These are phyloP conservation scores for Yarrowia keelungensis DNA, from an alignment of 805 yeast genomes.

Conservation along the genomic window DNA sequence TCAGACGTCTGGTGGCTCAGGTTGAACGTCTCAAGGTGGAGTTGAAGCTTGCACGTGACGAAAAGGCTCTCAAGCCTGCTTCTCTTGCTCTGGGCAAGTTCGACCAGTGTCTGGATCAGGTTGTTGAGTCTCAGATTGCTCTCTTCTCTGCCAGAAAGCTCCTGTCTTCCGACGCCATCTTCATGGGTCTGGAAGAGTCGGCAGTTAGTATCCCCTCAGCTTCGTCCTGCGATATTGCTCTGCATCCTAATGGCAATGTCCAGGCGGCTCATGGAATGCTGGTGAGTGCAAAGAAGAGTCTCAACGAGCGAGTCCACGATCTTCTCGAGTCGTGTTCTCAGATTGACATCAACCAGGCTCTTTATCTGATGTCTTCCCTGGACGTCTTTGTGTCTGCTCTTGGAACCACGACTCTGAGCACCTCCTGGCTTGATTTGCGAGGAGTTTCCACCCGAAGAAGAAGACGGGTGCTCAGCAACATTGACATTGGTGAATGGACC, in stretches of 20 bases:
- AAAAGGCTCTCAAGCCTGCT: background rate
- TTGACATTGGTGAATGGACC: slow-evolving; percentile 7
- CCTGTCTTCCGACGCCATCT: slow-evolving; percentile 26
- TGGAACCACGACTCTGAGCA: background rate
- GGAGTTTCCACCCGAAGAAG: background rate
- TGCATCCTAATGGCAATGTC: slow-evolving; percentile 26
- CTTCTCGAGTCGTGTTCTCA: slow-evolving; percentile 3
- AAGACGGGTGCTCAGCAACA: background rate
- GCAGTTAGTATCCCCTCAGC: slow-evolving; percentile 33
- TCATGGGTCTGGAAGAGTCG: slow-evolving; percentile 25
- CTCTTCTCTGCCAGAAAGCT: slow-evolving; percentile 18
- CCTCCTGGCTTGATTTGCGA: slow-evolving; percentile 16
- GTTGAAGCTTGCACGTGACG: slow-evolving; percentile 6
- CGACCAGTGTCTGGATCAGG: slow-evolving; percentile 21
- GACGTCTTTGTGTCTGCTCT: slow-evolving; percentile 29
- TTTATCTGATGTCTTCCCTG: background rate
- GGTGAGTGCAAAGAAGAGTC: slow-evolving; percentile 1
- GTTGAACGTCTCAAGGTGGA: slow-evolving; percentile 19
- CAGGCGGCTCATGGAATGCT: slow-evolving; percentile 27
- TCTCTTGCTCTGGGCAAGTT: slow-evolving; percentile 10
- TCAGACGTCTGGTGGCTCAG: slow-evolving; percentile 2
- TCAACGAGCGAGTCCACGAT: background rate
- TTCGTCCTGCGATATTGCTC: slow-evolving; percentile 3
- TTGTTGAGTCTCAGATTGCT: slow-evolving; percentile 8
- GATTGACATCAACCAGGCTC: slow-evolving; percentile 14